Conservation (phyloP, 1,139 yeast genomes). For the Spathaspora sp. region DNA sequence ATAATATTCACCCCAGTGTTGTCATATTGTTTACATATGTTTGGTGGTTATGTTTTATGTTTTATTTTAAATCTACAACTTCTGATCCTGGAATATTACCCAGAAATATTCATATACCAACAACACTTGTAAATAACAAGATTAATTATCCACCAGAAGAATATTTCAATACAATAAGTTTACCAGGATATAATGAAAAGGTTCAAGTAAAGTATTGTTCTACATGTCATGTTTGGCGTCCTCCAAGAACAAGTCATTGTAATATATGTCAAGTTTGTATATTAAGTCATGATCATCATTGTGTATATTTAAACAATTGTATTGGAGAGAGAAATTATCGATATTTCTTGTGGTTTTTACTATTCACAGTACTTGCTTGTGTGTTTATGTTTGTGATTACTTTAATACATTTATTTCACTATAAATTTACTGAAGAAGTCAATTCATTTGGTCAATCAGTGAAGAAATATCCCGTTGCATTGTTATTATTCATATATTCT, state of each 20-base stretch:
- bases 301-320: slow-evolving; percentile 41
- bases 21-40: slow-evolving; percentile 59
- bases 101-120: slow-evolving; percentile 60
- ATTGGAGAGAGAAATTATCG: slow-evolving; percentile 36
- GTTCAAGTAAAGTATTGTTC: slow-evolving; percentile 48
- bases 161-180: slow-evolving; percentile 53
- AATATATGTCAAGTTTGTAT: slow-evolving; percentile 46
- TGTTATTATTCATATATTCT: slow-evolving; percentile 49
- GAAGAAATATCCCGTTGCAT: slow-evolving; percentile 37
- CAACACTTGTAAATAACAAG: slow-evolving; percentile 10
- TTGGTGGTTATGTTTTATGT: slow-evolving; percentile 48
- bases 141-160: slow-evolving; percentile 51
- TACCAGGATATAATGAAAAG: slow-evolving; percentile 41
- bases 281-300: slow-evolving; percentile 44
- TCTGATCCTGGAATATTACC: slow-evolving; percentile 78
- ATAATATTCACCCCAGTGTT: slow-evolving; percentile 53
- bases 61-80: slow-evolving; percentile 55
- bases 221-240: slow-evolving; percentile 50
- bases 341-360: slow-evolving; percentile 42
- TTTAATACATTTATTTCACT: slow-evolving; percentile 30
- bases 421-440: slow-evolving; percentile 10
- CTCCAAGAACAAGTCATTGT: slow-evolving; percentile 47
- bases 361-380: slow-evolving; percentile 22
- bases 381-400: slow-evolving; percentile 24
- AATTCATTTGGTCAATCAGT: slow-evolving; percentile 17